Evolutionary conservation across 192 early-diverging fungal species (phyloP).

Genomic region (Backusella macrospora): DNA sequence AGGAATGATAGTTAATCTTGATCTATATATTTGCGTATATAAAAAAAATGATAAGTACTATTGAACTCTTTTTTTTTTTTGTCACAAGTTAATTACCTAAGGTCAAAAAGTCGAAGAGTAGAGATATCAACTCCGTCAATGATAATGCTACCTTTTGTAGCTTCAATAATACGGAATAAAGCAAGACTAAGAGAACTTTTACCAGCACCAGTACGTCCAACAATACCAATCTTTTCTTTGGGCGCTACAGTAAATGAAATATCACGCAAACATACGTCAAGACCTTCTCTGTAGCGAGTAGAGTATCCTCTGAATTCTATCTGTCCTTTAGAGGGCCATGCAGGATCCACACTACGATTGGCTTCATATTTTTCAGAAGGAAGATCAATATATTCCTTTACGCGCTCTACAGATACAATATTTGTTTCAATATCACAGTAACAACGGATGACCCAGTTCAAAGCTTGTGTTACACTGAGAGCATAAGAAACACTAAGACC

Average conservation of each 20-base stretch:
- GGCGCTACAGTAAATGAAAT: conserved; percentile 47
- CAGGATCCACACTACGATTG: conserved; percentile 60
- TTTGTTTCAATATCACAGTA: conserved; percentile 83
- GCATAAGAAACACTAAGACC: conserved; percentile 68
- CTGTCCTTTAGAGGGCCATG: conserved; percentile 77
- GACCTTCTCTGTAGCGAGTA: conserved; percentile 77
- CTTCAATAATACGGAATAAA: conserved; percentile 72
- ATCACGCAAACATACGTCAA: conserved; percentile 78
- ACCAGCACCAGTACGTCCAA: conserved; percentile 74
- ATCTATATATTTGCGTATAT: conserved; percentile 27
- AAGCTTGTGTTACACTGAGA: conserved; percentile 73
- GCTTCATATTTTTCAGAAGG: conserved; percentile 78
- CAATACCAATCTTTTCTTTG: conserved; percentile 62
- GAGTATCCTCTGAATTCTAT: conserved; percentile 80
- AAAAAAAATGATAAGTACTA: neutral
- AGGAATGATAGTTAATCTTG: conserved; percentile 75
- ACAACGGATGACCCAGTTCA: conserved; percentile 88
- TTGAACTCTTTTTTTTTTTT: conserved; percentile 28
- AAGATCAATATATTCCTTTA: conserved; percentile 82
- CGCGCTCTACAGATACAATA: conserved; percentile 75
- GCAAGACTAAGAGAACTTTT: conserved; percentile 64
- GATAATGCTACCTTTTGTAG: conserved; percentile 52
- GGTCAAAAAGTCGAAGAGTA: conserved; percentile 48
- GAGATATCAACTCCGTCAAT: conserved; percentile 69
- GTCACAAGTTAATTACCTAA: conserved; percentile 42